phyloP scores from a whole-genome alignment of 306 rosid species.

The Fagus sylvatica region DNA sequence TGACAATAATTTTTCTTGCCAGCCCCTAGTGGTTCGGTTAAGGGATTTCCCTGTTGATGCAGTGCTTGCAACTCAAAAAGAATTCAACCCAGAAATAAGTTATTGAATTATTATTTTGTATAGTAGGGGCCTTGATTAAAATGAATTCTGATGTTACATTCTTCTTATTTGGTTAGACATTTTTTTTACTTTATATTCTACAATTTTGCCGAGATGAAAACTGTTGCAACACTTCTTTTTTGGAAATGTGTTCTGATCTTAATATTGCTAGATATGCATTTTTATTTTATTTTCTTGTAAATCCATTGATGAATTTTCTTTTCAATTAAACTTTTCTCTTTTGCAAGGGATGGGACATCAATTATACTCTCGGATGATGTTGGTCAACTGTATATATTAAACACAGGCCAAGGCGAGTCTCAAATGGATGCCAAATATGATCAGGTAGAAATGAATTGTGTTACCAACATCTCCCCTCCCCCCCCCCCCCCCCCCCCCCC shows the following conservation, averaged over 20 bases:
- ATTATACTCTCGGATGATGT: conserved; percentile 95
- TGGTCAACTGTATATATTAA: conserved; percentile 87
- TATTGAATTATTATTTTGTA: neutral
- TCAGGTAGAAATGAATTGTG: conserved; percentile 58
- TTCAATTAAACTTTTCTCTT: conserved; percentile 25
- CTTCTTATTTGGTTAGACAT: neutral
- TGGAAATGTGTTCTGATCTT: neutral
- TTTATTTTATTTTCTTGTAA: neutral
- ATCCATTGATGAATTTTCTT: conserved; percentile 12
- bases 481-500: neutral
- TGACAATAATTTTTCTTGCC: neutral
- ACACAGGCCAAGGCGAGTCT: conserved; percentile 95
- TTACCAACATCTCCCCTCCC: neutral
- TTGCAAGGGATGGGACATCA: conserved; percentile 91
- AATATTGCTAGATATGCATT: neutral
- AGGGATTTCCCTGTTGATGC: neutral
- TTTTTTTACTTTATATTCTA: neutral
- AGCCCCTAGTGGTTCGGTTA: neutral
- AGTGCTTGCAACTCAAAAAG: neutral
- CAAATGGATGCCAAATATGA: conserved; percentile 94
- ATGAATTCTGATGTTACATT: neutral
- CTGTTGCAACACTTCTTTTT: neutral
- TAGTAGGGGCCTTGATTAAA: neutral
- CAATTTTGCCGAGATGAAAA: neutral
- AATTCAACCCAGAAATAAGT: neutral